Evolutionary conservation across 179 eudicot genomes (phyloP), one percentile per base, ranked within the genome.

Genomic region (Vitellaria paradoxa): DNA sequence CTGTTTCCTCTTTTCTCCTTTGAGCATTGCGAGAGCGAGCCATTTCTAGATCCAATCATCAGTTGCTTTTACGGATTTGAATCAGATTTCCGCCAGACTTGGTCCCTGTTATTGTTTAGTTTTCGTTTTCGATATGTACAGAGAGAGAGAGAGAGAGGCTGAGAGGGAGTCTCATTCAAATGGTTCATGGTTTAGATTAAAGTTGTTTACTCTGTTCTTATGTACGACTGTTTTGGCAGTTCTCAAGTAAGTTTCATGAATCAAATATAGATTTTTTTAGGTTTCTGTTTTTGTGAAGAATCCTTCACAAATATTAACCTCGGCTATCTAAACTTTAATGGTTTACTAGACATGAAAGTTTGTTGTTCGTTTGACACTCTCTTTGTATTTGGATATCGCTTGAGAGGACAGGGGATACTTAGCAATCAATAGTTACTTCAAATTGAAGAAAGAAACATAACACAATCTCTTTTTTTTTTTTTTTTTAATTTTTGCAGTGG

Each of bases 401-500:
- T 47, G 37, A 23, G 55, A 23, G 13, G n/a, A 17, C 46, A 15
- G 23, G 18, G 14, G 14, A 72, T 30, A 14, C 5, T 30, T 45
- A 57, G 49, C 64, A 17, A 18, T 56, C 4, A 45, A 45, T 73
- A 23, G 5, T 60, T 42, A 7, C 21, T 73, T n/a, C 37, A 37
- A 57, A 17, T 61, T 59, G 53, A 20, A 50, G 60, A 52, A 50
- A 37, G 71, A 30, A 75, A 65, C 17, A 17, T 64, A 55, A 52
- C 24, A 0, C 9, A 52, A 12, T 4, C 12, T 50, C 5, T 50
- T 50, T 30, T 2, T 30, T 30, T 30, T 30, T 30, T 12, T 50
- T 52, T 52, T 65, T 21, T 6, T 68, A 64, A 76, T 52, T 50
- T 49, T 61, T 66, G 72, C 78, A 76, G 62, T 21, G 62, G 53